Evolutionary conservation across 2,329 filamentous ascomycete species (phyloP), one percentile per base, ranked within the genome.

Genomic region (Tolypocladium amazonense): DNA sequence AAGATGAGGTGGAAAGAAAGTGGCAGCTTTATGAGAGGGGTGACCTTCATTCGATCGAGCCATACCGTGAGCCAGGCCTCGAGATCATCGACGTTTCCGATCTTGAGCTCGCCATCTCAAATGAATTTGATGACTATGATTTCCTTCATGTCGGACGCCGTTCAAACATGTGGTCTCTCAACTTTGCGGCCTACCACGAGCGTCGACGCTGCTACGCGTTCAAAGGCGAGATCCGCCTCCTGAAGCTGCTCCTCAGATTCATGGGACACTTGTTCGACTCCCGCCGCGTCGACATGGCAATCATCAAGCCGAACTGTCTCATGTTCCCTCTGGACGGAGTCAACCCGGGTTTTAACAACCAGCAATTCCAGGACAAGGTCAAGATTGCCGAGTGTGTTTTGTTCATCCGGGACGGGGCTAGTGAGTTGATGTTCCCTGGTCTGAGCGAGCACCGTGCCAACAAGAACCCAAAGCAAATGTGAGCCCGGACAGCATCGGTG

Each of bases 191-290:
- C 52, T 65, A 60, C 59, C 23, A 59, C 43, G 3, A 9, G 7
- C 23, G 45, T 1, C 27, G 55, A 18, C 30, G 37, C 2, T 64
- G 60, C 59, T 58, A 59, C 33, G 62, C 56, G 2, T 65, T 65
- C 58, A 56, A 41, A 23, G 64, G 61, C 7, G 60, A 64, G 25
- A 56, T 61, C 18, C 55, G 60, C 4, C 60, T 63, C 3, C 37
- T 64, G 1, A 50, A 56, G 14, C 15, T 38, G 2, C 62, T 64
- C 37, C 25, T 63, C 33, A 30, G 6, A 4, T 41, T 50, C 11
- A 11, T 52, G 8, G 15, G 12, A 3, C 53, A 27, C 2, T n/a
- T 30, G 18, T 50, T 56, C 35, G 33, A 23, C 41, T 1, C 20
- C 23, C n/a, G 23, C n/a, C 25, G 38, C 35, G 27, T 59, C 43